A percentile compares a stretch with the other conserved stretches of the same genome.
phyloP scores from a whole-genome alignment of 2,329 filamentous ascomycete genomes.

The Venturiaceae sp. region DNA sequence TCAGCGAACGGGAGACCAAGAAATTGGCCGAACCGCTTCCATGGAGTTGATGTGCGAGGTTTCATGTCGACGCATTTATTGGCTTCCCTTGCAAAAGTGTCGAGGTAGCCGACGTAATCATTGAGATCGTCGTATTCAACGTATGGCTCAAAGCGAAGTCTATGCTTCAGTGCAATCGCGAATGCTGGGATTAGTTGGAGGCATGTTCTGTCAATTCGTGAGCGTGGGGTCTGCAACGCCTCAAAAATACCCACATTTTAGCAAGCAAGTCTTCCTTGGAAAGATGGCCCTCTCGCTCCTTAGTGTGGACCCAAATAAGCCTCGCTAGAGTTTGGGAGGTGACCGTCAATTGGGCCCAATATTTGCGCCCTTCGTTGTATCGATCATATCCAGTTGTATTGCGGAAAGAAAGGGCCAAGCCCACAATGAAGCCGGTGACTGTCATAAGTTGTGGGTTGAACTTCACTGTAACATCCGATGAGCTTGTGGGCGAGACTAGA shows the following conservation, averaged over 20 bases:
- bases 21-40: conserved; percentile 61
- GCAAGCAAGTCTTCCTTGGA: conserved; percentile 58
- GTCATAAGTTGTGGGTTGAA: conserved; percentile 53
- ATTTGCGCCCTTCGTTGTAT: conserved; percentile 49
- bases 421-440: conserved; percentile 72
- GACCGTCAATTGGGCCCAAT: conserved; percentile 49
- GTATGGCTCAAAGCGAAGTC: conserved; percentile 74
- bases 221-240: conserved; percentile 9
- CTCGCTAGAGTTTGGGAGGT: conserved; percentile 51
- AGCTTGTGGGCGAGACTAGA: not conserved
- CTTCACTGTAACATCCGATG: not conserved
- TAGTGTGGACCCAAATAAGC: conserved; percentile 71
- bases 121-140: conserved; percentile 65
- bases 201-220: conserved; percentile 37
- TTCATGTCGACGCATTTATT: conserved; percentile 32
- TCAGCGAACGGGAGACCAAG: conserved; percentile 67
- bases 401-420: conserved; percentile 67
- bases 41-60: conserved; percentile 23
- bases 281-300: conserved; percentile 46
- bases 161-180: conserved; percentile 69
- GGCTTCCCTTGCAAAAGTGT: conserved; percentile 61
- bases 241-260: conserved; percentile 42
- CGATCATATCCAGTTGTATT: conserved; percentile 70
- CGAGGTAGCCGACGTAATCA: conserved; percentile 61
- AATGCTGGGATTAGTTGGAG: conserved; percentile 74